Evolutionary conservation across 1,284 basidiomycete species (phyloP).

Genomic region (Tilletiopsis washingtonensis): DNA sequence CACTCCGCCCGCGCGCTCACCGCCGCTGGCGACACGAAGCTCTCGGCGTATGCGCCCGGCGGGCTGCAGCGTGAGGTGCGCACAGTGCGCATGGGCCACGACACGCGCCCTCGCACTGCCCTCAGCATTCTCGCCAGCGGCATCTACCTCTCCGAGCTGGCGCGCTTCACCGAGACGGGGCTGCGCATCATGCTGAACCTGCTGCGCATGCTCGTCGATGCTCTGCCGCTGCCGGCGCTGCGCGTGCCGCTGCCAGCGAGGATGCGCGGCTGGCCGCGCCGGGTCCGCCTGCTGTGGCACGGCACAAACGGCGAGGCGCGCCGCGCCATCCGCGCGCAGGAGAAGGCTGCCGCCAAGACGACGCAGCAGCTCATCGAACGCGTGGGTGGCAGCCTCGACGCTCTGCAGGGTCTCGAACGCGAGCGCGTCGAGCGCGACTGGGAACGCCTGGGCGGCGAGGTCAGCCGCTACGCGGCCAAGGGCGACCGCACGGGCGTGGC

Average conservation of each 20-base stretch:
- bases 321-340: constrained; percentile 11
- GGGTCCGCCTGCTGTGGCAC: constrained; percentile 38
- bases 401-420: not conserved
- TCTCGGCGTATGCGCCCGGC: not conserved
- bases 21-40: constrained; percentile 1
- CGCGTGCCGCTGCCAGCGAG: constrained; percentile 15
- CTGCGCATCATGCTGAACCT: constrained; percentile 7
- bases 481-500: too few species aligned
- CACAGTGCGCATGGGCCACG: constrained; percentile 16
- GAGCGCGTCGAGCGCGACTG: not conserved
- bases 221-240: constrained; percentile 10
- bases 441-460: not conserved
- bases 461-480: too few species aligned
- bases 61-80: not conserved
- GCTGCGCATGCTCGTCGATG: not conserved
- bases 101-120: too few species aligned
- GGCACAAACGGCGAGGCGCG: constrained; percentile 34
- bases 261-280: constrained; percentile 14
- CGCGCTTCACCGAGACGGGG: constrained; percentile 10
- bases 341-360: not conserved
- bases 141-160: constrained; percentile 9
- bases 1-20: not conserved
- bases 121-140: constrained; percentile 1
- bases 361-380: not conserved
- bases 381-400: too few species aligned